Conservation (phyloP, 2,329 filamentous ascomycete species). For the Xylariaceae sp. region DNA sequence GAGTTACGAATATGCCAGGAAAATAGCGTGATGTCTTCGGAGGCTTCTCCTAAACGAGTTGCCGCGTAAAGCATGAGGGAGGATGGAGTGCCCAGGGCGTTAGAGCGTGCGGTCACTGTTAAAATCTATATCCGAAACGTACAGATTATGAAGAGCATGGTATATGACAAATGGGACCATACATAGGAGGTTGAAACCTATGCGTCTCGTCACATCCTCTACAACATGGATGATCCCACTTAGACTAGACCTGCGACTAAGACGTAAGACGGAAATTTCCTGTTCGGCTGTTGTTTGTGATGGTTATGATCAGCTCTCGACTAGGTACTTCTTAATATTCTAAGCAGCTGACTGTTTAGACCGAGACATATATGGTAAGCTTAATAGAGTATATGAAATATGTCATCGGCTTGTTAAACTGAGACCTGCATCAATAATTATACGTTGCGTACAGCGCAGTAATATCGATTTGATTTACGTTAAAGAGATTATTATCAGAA, state of each 20-base stretch:
- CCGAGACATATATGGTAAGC: too few relatives aligned
- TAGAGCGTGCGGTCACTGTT: too few relatives aligned
- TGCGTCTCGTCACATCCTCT: background rate
- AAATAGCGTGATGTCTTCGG: slow-evolving; percentile 4
- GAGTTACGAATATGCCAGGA: background rate
- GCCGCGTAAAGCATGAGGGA: background rate
- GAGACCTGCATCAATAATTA: too few relatives aligned
- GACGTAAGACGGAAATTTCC: background rate
- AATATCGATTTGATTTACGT: background rate
- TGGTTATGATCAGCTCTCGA: background rate
- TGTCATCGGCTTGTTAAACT: too few relatives aligned
- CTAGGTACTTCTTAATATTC: background rate
- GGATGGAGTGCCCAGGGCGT: background rate
- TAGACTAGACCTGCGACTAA: background rate
- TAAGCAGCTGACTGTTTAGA: too few relatives aligned
- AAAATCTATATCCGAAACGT: too few relatives aligned
- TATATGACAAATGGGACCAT: background rate
- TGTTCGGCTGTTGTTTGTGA: background rate
- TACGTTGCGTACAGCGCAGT: background rate
- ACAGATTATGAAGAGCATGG: background rate
- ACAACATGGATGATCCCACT: background rate
- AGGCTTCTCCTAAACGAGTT: background rate
- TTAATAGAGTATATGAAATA: too few relatives aligned
- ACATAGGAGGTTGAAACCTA: background rate
- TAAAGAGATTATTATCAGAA: background rate